Percentiles rank a stretch among this genome's conserved stretches.
Evolutionary conservation across 2,329 filamentous ascomycete genomes (phyloP).

Genomic region (Delphinella strobiligena): DNA sequence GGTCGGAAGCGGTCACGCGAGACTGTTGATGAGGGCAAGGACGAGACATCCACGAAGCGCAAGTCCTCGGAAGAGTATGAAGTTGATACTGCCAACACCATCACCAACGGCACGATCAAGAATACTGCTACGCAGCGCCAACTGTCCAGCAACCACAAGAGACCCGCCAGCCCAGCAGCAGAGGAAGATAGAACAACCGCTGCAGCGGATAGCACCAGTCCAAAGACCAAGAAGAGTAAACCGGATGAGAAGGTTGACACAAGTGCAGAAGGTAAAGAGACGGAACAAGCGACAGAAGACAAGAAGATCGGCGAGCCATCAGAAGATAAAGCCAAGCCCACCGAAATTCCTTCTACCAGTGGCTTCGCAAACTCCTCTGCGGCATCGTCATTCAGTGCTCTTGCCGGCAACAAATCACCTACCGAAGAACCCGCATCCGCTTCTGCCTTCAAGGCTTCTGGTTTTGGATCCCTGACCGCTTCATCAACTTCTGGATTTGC

Average conservation of each 20-base stretch:
- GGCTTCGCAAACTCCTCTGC: conserved; percentile 34
- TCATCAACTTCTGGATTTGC: conserved; percentile 27
- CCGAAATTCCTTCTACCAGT: conserved; percentile 23
- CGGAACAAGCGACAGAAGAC: conserved; percentile 16
- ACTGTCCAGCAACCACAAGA: conserved; percentile 9
- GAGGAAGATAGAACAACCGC: conserved; percentile 7
- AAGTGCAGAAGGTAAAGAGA: conserved; percentile 8
- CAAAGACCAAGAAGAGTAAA: conserved; percentile 38
- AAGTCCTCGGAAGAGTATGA: conserved; percentile 22
- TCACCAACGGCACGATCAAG: conserved; percentile 14
- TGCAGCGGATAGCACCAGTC: conserved; percentile 24
- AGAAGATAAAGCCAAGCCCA: conserved; percentile 9
- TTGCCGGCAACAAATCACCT: conserved; percentile 25
- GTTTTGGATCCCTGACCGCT: conserved; percentile 30
- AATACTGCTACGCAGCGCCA: conserved; percentile 12
- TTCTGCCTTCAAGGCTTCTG: conserved; percentile 39
- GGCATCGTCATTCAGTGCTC: conserved; percentile 35
- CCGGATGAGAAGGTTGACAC: conserved; percentile 16
- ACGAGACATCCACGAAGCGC: conserved; percentile 19
- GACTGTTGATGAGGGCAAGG: conserved; percentile 23
- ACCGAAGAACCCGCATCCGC: conserved; percentile 24
- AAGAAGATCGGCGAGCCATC: no score
- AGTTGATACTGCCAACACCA: conserved; percentile 8
- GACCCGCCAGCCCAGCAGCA: conserved; percentile 4
- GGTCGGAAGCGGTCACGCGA: conserved; percentile 36